Evolutionary conservation across 176 grass and related monocot genomes (phyloP).

Genomic region (Eremochloa ophiuroides): DNA sequence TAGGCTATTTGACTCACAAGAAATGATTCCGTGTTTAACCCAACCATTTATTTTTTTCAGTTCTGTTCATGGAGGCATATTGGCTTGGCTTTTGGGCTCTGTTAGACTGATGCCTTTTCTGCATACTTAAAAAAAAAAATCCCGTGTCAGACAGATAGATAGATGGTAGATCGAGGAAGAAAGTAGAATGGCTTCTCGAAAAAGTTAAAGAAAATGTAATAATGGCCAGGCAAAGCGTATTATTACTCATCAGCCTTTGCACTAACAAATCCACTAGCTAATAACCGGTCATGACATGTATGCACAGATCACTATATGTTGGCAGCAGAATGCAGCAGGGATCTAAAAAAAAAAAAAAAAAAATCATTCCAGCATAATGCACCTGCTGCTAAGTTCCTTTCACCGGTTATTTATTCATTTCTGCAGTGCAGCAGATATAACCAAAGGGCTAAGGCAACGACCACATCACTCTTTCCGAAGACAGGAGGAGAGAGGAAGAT

Average conservation of each 20-base stretch:
- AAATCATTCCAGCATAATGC: background rate
- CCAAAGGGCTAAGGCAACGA: background rate
- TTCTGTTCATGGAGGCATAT: too few species aligned
- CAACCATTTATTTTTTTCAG: too few species aligned
- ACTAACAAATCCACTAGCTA: background rate
- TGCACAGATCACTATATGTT: background rate
- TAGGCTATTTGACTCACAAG: too few species aligned
- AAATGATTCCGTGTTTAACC: background rate
- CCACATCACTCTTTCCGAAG: slow-evolving; percentile 19
- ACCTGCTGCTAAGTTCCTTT: background rate
- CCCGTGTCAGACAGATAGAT: background rate
- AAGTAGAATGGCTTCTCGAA: background rate
- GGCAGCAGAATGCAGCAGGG: background rate
- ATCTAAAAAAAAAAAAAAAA: background rate
- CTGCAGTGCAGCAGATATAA: background rate
- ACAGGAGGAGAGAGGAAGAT: background rate
- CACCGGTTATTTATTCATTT: background rate
- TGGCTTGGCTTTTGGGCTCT: too few species aligned
- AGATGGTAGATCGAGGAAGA: background rate
- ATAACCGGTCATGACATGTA: background rate
- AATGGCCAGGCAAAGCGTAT: background rate
- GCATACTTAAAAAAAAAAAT: background rate
- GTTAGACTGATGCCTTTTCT: background rate
- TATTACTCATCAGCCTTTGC: background rate
- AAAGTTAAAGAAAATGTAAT: background rate